A percentile compares a stretch with the other conserved stretches of the same genome.
These are phyloP conservation scores for Ceratocystis variospora DNA, from an alignment of 2,329 filamentous ascomycete species.

Conservation along the genomic window DNA sequence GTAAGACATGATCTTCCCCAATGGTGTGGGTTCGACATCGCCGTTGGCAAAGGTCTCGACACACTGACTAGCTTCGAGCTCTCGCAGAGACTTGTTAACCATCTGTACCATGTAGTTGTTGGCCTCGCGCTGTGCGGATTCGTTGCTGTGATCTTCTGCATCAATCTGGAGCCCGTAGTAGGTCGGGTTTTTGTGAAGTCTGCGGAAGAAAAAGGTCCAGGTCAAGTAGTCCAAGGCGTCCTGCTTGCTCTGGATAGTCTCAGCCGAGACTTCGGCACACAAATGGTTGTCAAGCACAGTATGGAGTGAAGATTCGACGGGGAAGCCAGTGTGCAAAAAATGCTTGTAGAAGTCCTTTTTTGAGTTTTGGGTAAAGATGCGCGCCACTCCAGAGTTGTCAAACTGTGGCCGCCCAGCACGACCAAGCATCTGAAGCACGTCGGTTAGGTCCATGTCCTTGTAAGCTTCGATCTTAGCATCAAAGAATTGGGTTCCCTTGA, in stretches of 20 bases:
- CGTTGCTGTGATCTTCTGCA: conserved; percentile 28
- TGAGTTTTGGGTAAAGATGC: conserved; percentile 91
- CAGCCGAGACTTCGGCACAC: conserved; percentile 84
- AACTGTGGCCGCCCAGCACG: conserved; percentile 93
- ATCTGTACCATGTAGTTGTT: conserved; percentile 92
- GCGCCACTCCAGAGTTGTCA: conserved; percentile 85
- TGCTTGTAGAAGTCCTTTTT: conserved; percentile 99
- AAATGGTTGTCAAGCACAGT: conserved; percentile 96
- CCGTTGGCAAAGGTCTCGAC: conserved; percentile 72
- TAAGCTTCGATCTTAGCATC: conserved; percentile 97
- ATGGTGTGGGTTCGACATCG: conserved; percentile 74
- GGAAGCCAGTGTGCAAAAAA: conserved; percentile 94
- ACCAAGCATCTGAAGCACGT: conserved; percentile 95
- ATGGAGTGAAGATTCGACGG: conserved; percentile 89
- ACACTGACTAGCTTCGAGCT: conserved; percentile 74
- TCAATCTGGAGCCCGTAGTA: conserved; percentile 95
- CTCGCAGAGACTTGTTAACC: conserved; percentile 71
- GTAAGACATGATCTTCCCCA: conserved; percentile 98
- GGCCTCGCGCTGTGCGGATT: conserved; percentile 61
- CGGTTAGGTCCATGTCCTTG: conserved; percentile 96
- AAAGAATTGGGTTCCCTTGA: conserved; percentile 96
- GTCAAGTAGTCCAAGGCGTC: conserved; percentile 95
- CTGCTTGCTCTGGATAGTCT: conserved; percentile 86
- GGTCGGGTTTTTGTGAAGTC: conserved; percentile 93
- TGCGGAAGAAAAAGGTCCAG: conserved; percentile 98